These are phyloP conservation scores for Styphnolobium japonicum DNA, from an alignment of 306 rosid genomes.

Conservation along the genomic window DNA sequence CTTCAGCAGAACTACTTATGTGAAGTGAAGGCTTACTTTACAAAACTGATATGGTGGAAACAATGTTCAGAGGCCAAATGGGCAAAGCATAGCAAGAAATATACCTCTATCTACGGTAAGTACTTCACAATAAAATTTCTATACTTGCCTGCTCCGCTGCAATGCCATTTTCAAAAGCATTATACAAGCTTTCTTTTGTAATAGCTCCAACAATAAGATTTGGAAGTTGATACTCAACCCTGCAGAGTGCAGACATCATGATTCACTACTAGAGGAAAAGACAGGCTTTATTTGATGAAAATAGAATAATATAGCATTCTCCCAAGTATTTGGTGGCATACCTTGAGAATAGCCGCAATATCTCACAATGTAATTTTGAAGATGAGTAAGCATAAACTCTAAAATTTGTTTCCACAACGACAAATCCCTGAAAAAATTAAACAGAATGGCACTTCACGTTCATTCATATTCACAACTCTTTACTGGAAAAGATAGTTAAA, in stretches of 20 bases:
- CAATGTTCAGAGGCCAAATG: neutral
- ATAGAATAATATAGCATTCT: conserved; percentile 11
- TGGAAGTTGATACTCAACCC: conserved; percentile 97
- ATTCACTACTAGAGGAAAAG: conserved; percentile 18
- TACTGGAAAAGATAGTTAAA: neutral
- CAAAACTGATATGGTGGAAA: neutral
- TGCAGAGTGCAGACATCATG: conserved; percentile 59
- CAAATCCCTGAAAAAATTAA: conserved; percentile 63
- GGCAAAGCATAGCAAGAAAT: neutral
- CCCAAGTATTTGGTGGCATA: conserved; percentile 31
- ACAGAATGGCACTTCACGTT: neutral
- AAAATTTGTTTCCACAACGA: conserved; percentile 93
- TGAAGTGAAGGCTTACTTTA: neutral
- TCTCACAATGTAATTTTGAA: conserved; percentile 90
- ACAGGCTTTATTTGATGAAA: neutral
- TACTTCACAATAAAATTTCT: neutral
- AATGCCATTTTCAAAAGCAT: conserved; percentile 91
- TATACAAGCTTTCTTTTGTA: conserved; percentile 91
- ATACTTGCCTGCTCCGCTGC: conserved; percentile 71
- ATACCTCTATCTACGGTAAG: neutral
- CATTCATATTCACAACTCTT: conserved; percentile 10
- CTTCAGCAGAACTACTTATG: neutral
- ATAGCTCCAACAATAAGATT: conserved; percentile 96
- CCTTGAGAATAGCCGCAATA: conserved; percentile 87
- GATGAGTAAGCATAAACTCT: conserved; percentile 88